A percentile compares a stretch with the other conserved stretches of the same genome.
Evolutionary conservation across 441 rosid genomes (phyloP).

Genomic region (Corymbia citriodora): DNA sequence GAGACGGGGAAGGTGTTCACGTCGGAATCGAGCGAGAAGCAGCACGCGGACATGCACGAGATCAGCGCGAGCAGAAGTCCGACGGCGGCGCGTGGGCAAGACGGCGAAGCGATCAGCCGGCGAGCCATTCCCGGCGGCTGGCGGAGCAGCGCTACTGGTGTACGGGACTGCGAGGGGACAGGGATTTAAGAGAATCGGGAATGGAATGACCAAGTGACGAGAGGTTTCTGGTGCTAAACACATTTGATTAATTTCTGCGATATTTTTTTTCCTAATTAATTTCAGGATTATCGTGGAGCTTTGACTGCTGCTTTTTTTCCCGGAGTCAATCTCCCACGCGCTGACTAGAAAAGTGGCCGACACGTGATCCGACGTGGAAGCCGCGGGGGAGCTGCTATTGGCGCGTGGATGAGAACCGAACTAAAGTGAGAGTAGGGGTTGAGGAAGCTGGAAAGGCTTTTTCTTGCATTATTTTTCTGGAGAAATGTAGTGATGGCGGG

Average conservation of each 20-base stretch:
- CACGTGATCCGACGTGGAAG: background rate
- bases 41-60: conserved; percentile 18
- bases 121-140: conserved; percentile 16
- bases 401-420: background rate
- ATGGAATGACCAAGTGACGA: background rate
- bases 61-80: conserved; percentile 16
- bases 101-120: conserved; percentile 19
- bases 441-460: background rate
- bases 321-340: background rate
- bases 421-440: background rate
- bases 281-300: background rate
- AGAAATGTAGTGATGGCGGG: background rate
- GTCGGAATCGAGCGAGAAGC: conserved; percentile 23
- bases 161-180: background rate
- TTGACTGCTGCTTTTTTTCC: background rate
- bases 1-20: conserved; percentile 51
- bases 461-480: background rate
- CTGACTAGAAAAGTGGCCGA: background rate
- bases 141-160: background rate
- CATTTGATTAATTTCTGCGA: background rate
- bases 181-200: background rate
- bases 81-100: conserved; percentile 8
- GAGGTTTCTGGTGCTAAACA: background rate
- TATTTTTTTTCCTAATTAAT: background rate
- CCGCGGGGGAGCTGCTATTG: background rate